Percentiles rank a stretch among this genome's conserved stretches.
phyloP scores from a whole-genome alignment of 768 basidiomycete species.

The Coprinellus micaceus region DNA sequence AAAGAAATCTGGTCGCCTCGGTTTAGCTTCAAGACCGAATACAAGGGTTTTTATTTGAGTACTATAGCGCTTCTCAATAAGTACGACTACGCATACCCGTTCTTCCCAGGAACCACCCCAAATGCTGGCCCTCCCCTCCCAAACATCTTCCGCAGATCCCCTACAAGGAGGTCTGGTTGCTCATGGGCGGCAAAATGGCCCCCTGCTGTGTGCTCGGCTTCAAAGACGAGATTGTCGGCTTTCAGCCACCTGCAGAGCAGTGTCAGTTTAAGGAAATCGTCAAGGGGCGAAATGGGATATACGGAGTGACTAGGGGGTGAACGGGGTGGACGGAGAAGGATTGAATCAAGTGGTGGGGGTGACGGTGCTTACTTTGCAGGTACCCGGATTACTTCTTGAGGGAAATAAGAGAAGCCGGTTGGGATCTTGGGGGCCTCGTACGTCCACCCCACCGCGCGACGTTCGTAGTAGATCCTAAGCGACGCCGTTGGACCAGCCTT shows the following conservation, averaged over 20 bases:
- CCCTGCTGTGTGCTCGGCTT: constrained; percentile 44
- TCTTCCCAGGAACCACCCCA: constrained; percentile 41
- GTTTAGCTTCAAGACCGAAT: no score
- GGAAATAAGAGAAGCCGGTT: constrained; percentile 49
- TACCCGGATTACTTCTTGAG: constrained; percentile 37
- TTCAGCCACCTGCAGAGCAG: constrained; percentile 40
- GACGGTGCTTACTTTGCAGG: constrained; percentile 28
- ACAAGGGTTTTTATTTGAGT: no score
- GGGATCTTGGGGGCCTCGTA: constrained; percentile 31
- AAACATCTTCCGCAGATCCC: constrained; percentile 55
- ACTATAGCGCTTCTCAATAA: no score
- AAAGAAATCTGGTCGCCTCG: no score
- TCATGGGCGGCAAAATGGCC: constrained; percentile 62
- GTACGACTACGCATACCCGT: constrained; percentile 36
- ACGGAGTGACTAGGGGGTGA: background rate
- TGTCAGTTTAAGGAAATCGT: background rate
- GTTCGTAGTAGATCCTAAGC: constrained; percentile 35
- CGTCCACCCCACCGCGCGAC: background rate
- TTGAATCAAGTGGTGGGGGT: background rate
- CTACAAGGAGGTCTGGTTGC: constrained; percentile 42
- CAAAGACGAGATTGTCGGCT: constrained; percentile 39
- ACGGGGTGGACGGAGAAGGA: background rate
- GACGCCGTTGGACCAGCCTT: no score
- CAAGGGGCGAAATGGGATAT: background rate
- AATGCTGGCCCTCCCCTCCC: constrained; percentile 47